Conservation (phyloP, 2,329 filamentous ascomycete genomes). For the Sporothrix pseudoabietina region DNA sequence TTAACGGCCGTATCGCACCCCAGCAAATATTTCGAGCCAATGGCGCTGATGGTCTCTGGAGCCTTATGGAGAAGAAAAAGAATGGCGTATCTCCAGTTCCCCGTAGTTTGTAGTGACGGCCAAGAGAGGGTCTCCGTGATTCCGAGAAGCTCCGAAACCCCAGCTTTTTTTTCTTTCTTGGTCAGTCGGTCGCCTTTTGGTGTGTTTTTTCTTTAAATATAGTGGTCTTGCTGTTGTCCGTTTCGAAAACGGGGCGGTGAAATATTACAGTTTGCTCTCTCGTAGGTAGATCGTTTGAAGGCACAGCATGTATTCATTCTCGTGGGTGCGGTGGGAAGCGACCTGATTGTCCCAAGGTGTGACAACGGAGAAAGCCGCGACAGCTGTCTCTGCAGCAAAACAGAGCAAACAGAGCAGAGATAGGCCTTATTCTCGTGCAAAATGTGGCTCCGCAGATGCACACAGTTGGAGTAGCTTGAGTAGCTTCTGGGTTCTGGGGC, state of each 20-base stretch:
- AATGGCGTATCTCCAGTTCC: not conserved
- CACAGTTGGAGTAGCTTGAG: not conserved
- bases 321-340: not conserved
- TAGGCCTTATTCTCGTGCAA: constrained; percentile 6
- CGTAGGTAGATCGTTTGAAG: too few relatives aligned
- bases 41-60: not conserved
- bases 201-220: not conserved
- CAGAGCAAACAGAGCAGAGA: too few relatives aligned
- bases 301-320: not conserved
- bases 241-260: constrained; percentile 12
- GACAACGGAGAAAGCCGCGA: constrained; percentile 2
- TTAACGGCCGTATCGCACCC: not conserved
- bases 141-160: constrained; percentile 28
- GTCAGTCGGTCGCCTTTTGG: not conserved
- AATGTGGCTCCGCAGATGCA: not conserved
- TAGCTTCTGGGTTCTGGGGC: not conserved
- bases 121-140: constrained; percentile 23
- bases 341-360: not conserved
- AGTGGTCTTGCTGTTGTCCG: not conserved
- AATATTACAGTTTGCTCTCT: not conserved
- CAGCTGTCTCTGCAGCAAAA: not conserved
- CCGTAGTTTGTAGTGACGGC: not conserved
- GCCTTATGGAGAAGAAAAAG: not conserved
- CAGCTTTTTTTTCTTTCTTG: constrained; percentile 15
- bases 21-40: not conserved